A percentile compares a stretch with the other conserved stretches of the same genome.
These are phyloP conservation scores for Porcisia hertigi DNA, from an alignment of 208 protist species.

Conservation along the genomic window DNA sequence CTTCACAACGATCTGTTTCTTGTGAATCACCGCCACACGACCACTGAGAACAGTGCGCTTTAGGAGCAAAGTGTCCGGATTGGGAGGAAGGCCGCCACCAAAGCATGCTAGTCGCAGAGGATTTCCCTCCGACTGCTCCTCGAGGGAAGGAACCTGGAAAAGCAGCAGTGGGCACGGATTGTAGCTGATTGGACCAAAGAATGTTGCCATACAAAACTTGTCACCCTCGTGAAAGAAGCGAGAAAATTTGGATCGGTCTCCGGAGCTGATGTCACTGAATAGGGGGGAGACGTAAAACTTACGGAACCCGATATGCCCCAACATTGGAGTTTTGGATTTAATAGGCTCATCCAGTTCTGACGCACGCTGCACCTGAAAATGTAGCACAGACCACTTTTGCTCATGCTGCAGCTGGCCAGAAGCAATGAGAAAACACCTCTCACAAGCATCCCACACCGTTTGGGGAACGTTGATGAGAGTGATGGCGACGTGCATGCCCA, in stretches of 20 bases:
- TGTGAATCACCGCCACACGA: constrained; percentile 88
- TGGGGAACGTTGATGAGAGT: constrained; percentile 67
- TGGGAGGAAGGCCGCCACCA: constrained; percentile 75
- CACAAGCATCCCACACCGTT: constrained; percentile 42
- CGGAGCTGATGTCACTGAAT: constrained; percentile 83
- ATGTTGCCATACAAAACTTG: constrained; percentile 82
- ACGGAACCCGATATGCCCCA: constrained; percentile 87
- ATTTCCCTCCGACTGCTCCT: constrained; percentile 77
- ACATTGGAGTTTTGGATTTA: constrained; percentile 89
- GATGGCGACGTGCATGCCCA: constrained; percentile 65
- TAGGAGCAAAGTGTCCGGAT: constrained; percentile 81
- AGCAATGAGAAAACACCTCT: constrained; percentile 62
- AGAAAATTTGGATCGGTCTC: constrained; percentile 83
- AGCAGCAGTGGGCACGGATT: constrained; percentile 85
- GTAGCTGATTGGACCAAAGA: constrained; percentile 89
- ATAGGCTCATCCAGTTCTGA: constrained; percentile 80
- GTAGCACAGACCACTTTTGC: constrained; percentile 91
- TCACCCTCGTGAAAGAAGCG: constrained; percentile 86
- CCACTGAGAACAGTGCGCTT: constrained; percentile 81
- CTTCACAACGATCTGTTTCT: constrained; percentile 94
- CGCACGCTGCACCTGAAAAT: constrained; percentile 80
- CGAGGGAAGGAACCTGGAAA: constrained; percentile 84
- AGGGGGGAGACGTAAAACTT: constrained; percentile 92
- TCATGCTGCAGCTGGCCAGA: constrained; percentile 89
- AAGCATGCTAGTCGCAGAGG: constrained; percentile 76